Evolutionary conservation across 2,329 filamentous ascomycete species (phyloP), one percentile per base, ranked within the genome.

Genomic region (Lomentospora prolificans): DNA sequence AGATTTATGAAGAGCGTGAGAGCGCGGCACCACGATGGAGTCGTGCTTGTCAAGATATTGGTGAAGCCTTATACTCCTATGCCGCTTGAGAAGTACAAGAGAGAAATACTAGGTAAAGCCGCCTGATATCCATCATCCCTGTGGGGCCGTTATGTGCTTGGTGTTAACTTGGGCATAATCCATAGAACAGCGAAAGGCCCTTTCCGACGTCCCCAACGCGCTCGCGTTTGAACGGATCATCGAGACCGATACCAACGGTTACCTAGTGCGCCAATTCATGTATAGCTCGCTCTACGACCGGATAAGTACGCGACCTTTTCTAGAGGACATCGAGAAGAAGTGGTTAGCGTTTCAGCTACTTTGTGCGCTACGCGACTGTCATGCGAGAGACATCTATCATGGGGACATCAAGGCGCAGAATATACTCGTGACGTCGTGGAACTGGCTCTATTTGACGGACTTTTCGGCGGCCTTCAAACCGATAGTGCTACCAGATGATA

Each of bases 391-490:
- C 64, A 79, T 99, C 53, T 97, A 91, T 67, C 94, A 99, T 67
- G 95, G 94, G 57, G 95, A 99, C 66, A 97, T 99, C 75, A 99
- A 99, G 75, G 94, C 92, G 1, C 92, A 99, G 70, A 99, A 99
- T 64, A 84, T 95, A 33, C 76, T 99, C 51, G 92, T 99, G 53
- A 99, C 94, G 0, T 97, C 94, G 5, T 99, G 94, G 94, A 96
- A 97, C 72, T 99, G 95, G 94, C 79, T 99, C 2, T 99, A 97
- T 67, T 79, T 99, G 36, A 86, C 91, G n/a, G 94, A 99, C 69
- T 99, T 97, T 68, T 96, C 92, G 3, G 90, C 92, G 0, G 86
- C 89, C 0, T 97, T 95, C 74, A 99, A 99, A 66, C 94, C 91
- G 9, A 89, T 91, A 4, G 89, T 90, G 69, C 76, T 99, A 2